Percentiles rank a stretch among this genome's conserved stretches.
Evolutionary conservation across 2,329 filamentous ascomycete genomes (phyloP).

Genomic region (Emericellopsis atlantica): DNA sequence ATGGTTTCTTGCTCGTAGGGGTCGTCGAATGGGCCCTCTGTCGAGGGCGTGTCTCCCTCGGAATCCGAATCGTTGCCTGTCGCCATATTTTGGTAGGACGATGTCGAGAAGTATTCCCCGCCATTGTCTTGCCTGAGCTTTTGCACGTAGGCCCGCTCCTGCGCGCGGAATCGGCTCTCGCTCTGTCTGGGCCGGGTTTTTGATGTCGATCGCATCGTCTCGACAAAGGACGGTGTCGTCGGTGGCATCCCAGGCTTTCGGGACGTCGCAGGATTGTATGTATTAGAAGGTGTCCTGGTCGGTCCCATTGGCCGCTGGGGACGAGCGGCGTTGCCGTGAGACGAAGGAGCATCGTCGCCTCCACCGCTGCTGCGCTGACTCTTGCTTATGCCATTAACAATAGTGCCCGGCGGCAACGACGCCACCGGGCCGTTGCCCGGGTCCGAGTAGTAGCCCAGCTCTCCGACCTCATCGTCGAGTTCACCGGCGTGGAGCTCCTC

Average conservation of each 20-base stretch:
- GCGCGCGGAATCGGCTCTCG: constrained; percentile 33
- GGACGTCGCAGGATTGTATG: constrained; percentile 60
- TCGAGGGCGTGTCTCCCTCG: constrained; percentile 82
- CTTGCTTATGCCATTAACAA: constrained; percentile 25
- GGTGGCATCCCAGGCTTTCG: constrained; percentile 29
- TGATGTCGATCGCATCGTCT: constrained; percentile 35
- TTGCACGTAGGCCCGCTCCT: constrained; percentile 92
- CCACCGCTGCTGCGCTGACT: constrained; percentile 22
- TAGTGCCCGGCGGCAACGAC: constrained; percentile 24
- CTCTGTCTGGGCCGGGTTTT: constrained; percentile 35
- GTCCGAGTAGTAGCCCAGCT: constrained; percentile 30
- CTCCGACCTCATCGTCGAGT: constrained; percentile 33
- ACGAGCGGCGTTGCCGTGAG: constrained; percentile 19
- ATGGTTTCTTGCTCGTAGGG: constrained; percentile 77
- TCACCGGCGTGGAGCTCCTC: constrained; percentile 31
- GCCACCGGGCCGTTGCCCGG: constrained; percentile 23
- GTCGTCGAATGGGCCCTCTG: constrained; percentile 75
- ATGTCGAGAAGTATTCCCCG: constrained; percentile 53
- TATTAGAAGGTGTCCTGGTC: constrained; percentile 63
- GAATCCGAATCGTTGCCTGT: constrained; percentile 62
- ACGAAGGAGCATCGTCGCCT: constrained; percentile 14
- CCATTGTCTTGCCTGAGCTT: constrained; percentile 65
- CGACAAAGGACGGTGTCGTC: constrained; percentile 27
- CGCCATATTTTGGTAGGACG: constrained; percentile 42
- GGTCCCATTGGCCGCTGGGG: constrained; percentile 57